Evolutionary conservation across 1,284 basidiomycete species (phyloP), one percentile per base, ranked within the genome.

Genomic region (Boletus semigastroideus): DNA sequence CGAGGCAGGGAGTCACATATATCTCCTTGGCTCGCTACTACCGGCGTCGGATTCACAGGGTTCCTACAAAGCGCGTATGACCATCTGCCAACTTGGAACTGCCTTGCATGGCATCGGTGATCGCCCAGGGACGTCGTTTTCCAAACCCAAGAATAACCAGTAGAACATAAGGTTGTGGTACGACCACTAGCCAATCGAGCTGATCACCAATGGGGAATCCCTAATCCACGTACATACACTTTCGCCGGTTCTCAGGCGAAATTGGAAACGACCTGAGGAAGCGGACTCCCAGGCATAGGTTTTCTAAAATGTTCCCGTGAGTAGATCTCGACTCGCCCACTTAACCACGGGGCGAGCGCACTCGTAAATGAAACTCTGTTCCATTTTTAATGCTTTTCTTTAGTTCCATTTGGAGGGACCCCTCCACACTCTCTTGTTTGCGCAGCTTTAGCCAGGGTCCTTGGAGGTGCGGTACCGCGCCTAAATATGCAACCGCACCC

Each of bases 251-350:
- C 62, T 45, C 62, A 65, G 51, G 58, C 49, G 20, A 46, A 53
- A 45, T 45, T 54, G 39, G 55, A 42, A 52, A 39, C 42, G 19
- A 30, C 8, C 11, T 25, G 39, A 42, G n/a, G 27, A 33, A 40
- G 44, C 45, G 40, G 48, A 44, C 62, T 63, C 63, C 50, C 63
- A 66, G 59, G 65, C 58, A 52, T 42, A 31, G 49, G 46, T 40
- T 51, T n/a, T 42, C 51, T 33, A 39, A 52, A 54, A 40, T 39
- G 19, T 30, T 5, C 39, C 43, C 43, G 55, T 63, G 65, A 63
- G 61, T 61, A 55, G 33, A 49, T 48, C 22, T 49, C 16, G 31
- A 44, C 37, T 40, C 28, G 43, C 28, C 14, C 39, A 31, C 39
- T 37, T 43, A 42, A 42, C 49, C 54, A 53, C 46, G 44, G 36